phyloP scores from a whole-genome alignment of 1,284 basidiomycete species.

The Ustilago nuda region DNA sequence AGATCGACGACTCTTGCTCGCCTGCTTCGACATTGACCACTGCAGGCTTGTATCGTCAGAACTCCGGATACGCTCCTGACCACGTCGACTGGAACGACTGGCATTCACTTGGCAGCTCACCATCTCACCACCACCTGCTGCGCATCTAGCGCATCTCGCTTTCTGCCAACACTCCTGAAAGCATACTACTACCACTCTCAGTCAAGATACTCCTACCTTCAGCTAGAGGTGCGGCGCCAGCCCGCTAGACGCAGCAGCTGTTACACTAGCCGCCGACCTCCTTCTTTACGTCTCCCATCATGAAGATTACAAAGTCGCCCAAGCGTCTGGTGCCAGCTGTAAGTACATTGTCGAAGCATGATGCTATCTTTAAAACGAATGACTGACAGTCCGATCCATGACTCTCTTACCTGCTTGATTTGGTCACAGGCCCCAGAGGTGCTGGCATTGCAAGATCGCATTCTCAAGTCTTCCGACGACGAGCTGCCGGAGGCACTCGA shows the following conservation, averaged over 20 bases:
- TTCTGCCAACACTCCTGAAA: background rate
- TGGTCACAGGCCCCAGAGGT: conserved; percentile 54
- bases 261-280: conserved; percentile 1
- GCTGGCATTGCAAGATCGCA: conserved; percentile 50
- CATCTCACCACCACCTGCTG: background rate
- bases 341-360: conserved; percentile 17
- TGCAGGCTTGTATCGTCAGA: background rate
- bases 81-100: background rate
- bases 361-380: background rate
- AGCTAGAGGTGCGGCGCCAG: conserved; percentile 22
- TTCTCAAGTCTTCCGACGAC: conserved; percentile 57
- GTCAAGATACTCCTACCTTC: background rate
- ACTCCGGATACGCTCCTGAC: background rate
- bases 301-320: conserved; percentile 69
- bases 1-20: conserved; percentile 1
- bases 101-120: background rate
- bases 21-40: background rate
- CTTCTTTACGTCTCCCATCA: conserved; percentile 9
- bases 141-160: conserved; percentile 1
- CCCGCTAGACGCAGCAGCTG: conserved; percentile 16
- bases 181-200: background rate
- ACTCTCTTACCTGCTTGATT: background rate
- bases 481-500: conserved; percentile 62
- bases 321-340: conserved; percentile 65
- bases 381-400: background rate